Conservation (phyloP, 2,329 filamentous ascomycete genomes). For the Coleophoma crateriformis region DNA sequence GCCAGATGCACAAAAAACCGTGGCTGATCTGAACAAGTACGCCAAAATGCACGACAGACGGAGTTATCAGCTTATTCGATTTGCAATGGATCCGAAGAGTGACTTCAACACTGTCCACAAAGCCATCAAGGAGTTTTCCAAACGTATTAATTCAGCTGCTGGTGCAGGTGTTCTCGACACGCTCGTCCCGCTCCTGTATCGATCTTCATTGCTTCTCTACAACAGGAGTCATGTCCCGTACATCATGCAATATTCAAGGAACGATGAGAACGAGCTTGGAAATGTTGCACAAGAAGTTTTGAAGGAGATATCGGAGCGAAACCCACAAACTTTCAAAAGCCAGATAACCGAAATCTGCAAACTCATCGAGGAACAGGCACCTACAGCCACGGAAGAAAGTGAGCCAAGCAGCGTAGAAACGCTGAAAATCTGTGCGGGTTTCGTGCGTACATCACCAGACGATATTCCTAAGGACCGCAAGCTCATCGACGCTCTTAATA, state of each 20-base stretch:
- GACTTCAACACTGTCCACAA: conserved; percentile 90
- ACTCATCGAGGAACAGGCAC: conserved; percentile 75
- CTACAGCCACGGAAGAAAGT: conserved; percentile 61
- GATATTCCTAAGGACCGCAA: conserved; percentile 79
- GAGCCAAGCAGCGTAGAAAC: conserved; percentile 78
- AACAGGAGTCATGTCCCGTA: conserved; percentile 90
- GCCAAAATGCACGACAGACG: conserved; percentile 87
- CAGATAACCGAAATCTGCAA: conserved; percentile 90
- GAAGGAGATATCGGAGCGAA: conserved; percentile 84
- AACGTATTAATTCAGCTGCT: conserved; percentile 66
- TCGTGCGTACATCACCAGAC: conserved; percentile 77
- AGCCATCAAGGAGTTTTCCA: conserved; percentile 84
- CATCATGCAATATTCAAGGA: conserved; percentile 83
- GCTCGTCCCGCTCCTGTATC: conserved; percentile 75
- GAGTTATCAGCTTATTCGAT: conserved; percentile 83
- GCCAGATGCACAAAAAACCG: conserved; percentile 68
- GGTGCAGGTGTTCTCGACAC: conserved; percentile 68
- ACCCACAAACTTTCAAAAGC: conserved; percentile 86
- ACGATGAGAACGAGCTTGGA: conserved; percentile 73
- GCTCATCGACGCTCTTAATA: conserved; percentile 74
- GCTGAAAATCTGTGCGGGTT: conserved; percentile 88
- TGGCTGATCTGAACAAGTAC: conserved; percentile 80
- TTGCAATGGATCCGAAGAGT: conserved; percentile 75
- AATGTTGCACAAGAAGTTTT: conserved; percentile 80
- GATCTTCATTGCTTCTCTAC: conserved; percentile 78